Base-by-base conservation (phyloP, 2,329 filamentous ascomycete species). In the Xylariomycetidae sp. region DNA sequence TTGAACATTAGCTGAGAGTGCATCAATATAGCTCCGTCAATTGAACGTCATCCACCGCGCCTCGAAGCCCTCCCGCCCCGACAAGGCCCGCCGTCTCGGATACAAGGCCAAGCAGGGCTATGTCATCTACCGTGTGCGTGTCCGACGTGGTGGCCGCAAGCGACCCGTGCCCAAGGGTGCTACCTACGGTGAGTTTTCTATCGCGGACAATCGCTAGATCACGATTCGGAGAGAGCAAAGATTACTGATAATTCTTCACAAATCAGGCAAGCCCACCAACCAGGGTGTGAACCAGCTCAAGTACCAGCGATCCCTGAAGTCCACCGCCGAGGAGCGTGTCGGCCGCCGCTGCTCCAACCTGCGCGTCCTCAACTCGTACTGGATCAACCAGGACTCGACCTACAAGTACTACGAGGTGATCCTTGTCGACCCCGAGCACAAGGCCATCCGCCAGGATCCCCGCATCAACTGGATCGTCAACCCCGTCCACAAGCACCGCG, bases 71-170 rank as follows among this genome's bases (percentile, higher is more conserved):
- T 95, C 89, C 62, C 92, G 92, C 70, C 92, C 92, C 64, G 94
- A 98, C 79, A 98, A 98, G 87, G 92, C 94, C 66, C 92, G 92
- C 74, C 92, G 94, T 72, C 87, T 98, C 59, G 92, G 92, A 62
- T 98, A 98, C 88, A 98, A 98, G 87, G 92, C 94, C 79, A 98
- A 98, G 88, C 92, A 98, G 79, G 92, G 92, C 72, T 98, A 97
- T 80, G 92, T 98, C 67, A 88, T 98, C 85, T 98, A 98, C 85
- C 92, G 92, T 69, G 81, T 94, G 65, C 92, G 92, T 67, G 92
- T 98, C 60, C 86, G 92, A 69, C 88, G 92, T 70, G 92, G 92
- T 84, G 92, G 92, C 63, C 88, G 92, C 80, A 98, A 98, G 89
- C 80, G 80, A 70, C 92, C 90, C 60, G 88, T 80, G 47, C 80